Conservation (phyloP, 495 filamentous ascomycete genomes). For the Aspergillus sparsus region DNA sequence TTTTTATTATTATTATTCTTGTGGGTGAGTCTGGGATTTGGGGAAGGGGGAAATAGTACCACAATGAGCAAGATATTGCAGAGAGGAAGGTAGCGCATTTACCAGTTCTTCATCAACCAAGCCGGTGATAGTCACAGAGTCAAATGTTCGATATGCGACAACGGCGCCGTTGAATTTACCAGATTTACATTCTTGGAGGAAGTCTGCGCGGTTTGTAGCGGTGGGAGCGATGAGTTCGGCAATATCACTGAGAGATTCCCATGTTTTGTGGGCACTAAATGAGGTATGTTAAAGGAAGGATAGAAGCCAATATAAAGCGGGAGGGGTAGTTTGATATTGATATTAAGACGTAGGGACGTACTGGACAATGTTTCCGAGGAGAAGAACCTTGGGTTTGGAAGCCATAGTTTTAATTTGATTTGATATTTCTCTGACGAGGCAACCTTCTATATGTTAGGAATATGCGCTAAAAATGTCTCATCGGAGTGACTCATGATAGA, state of each 20-base stretch:
- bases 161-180: conserved; percentile 68
- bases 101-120: conserved; percentile 66
- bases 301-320: not conserved
- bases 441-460: not conserved
- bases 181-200: conserved; percentile 69
- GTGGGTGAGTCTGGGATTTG: not conserved
- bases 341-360: conserved; percentile 31
- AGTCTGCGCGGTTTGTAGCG: conserved; percentile 61
- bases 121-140: conserved; percentile 57
- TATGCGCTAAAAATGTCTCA: not conserved
- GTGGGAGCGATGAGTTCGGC: conserved; percentile 50
- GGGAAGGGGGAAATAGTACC: conserved; percentile 33
- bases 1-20: not conserved
- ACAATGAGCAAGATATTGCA: conserved; percentile 58
- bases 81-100: conserved; percentile 53
- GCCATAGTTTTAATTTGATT: conserved; percentile 21
- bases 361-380: conserved; percentile 59
- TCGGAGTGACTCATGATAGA: not conserved
- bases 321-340: not conserved
- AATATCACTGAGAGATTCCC: conserved; percentile 50
- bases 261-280: conserved; percentile 46
- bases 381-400: conserved; percentile 54
- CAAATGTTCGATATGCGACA: conserved; percentile 77
- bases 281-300: conserved; percentile 5
- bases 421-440: not conserved